Evolutionary conservation across 352 stramenopile species (phyloP).

Genomic region (Plasmopara muralis): DNA sequence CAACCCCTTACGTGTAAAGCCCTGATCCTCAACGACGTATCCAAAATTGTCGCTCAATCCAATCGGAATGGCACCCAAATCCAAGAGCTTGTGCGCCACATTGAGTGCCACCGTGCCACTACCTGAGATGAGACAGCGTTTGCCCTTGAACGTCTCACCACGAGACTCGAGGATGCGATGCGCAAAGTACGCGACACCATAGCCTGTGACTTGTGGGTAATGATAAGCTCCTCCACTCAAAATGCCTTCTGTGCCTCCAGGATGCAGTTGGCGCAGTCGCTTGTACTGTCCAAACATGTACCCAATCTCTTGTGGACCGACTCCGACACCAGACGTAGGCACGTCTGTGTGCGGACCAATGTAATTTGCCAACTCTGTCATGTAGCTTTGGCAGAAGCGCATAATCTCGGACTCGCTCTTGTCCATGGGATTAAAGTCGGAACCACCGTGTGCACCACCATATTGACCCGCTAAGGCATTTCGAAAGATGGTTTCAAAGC

Average conservation of each 20-base stretch:
- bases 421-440: slow-evolving; percentile 96
- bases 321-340: slow-evolving; percentile 92
- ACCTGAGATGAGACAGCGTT: slow-evolving; percentile 95
- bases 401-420: slow-evolving; percentile 97
- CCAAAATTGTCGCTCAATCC: slow-evolving; percentile 95
- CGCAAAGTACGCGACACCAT: slow-evolving; percentile 93
- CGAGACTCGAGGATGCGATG: slow-evolving; percentile 90
- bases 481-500: slow-evolving; percentile 94
- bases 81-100: slow-evolving; percentile 92
- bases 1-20: slow-evolving; percentile 66
- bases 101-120: slow-evolving; percentile 91
- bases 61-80: slow-evolving; percentile 94
- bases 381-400: slow-evolving; percentile 97
- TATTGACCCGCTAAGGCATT: slow-evolving; percentile 89
- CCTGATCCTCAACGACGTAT: slow-evolving; percentile 93
- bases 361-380: slow-evolving; percentile 98
- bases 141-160: slow-evolving; percentile 91
- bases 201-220: slow-evolving; percentile 90
- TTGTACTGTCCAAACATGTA: slow-evolving; percentile 99
- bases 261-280: slow-evolving; percentile 84
- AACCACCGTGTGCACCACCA: slow-evolving; percentile 82
- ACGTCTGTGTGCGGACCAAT: slow-evolving; percentile 95
- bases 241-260: slow-evolving; percentile 76
- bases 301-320: slow-evolving; percentile 91
- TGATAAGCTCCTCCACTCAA: slow-evolving; percentile 85